phyloP scores from a whole-genome alignment of 108 stramenopile genomes.

The Stephanodiscus triporus region DNA sequence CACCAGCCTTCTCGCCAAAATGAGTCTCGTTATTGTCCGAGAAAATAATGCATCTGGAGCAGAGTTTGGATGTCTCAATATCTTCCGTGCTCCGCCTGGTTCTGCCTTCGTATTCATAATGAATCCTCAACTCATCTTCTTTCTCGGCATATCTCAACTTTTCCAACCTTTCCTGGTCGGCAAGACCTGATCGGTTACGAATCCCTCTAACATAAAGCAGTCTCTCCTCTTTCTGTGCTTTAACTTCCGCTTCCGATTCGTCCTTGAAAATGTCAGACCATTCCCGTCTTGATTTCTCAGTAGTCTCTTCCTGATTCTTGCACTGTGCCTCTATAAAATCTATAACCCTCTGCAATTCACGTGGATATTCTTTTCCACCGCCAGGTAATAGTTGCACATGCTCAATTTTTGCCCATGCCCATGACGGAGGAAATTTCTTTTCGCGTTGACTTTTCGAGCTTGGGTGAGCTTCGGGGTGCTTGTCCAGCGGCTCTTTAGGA shows the following conservation, averaged over 20 bases:
- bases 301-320: conserved; percentile 21
- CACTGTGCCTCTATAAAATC: conserved; percentile 36
- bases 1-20: conserved; percentile 1
- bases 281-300: conserved; percentile 15
- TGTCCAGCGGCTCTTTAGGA: conserved; percentile 4
- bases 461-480: neutral
- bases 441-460: neutral
- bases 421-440: conserved; percentile 11
- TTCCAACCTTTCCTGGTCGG: conserved; percentile 41
- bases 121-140: conserved; percentile 22
- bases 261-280: conserved; percentile 30
- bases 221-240: conserved; percentile 27
- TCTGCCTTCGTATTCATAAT: conserved; percentile 40
- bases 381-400: conserved; percentile 29
- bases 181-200: conserved; percentile 29
- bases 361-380: conserved; percentile 21
- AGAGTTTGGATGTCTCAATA: conserved; percentile 31
- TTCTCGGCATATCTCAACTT: conserved; percentile 34
- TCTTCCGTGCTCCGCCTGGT: conserved; percentile 28
- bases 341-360: conserved; percentile 18
- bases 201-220: conserved; percentile 41
- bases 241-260: conserved; percentile 20
- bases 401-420: conserved; percentile 28
- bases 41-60: conserved; percentile 34
- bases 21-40: conserved; percentile 11